Percentiles rank a stretch among this genome's conserved stretches.
Conservation (phyloP, 345 rosid genomes). For the Populus alba region DNA sequence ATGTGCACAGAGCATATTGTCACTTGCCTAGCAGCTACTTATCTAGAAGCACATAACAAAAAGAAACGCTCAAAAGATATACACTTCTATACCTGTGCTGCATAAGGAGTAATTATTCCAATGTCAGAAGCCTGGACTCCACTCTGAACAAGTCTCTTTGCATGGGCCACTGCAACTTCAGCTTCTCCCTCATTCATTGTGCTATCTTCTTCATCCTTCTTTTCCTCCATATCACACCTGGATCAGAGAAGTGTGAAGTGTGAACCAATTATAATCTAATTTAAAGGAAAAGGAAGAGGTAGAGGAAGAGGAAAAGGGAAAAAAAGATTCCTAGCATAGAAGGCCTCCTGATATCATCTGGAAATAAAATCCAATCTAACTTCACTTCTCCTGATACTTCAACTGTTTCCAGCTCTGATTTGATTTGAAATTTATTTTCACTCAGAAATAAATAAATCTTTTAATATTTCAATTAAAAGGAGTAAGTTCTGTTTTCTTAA, state of each 20-base stretch:
- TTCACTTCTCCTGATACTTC: constrained; percentile 1
- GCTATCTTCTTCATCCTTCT: constrained; percentile 98
- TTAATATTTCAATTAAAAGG: background rate
- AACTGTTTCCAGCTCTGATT: background rate
- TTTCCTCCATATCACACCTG: constrained; percentile 97
- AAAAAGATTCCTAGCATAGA: background rate
- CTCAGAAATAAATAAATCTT: background rate
- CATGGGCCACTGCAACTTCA: constrained; percentile 84
- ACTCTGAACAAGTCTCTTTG: constrained; percentile 63
- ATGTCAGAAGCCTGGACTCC: constrained; percentile 83
- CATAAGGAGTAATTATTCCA: constrained; percentile 92
- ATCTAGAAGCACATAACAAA: background rate
- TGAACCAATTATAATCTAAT: background rate
- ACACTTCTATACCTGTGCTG: constrained; percentile 66
- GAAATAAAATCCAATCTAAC: background rate
- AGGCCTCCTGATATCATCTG: background rate
- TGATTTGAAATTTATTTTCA: constrained; percentile 13
- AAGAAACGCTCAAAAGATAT: background rate
- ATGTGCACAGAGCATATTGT: background rate
- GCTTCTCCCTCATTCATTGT: constrained; percentile 95
- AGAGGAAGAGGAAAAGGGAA: no score
- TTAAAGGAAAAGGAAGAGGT: no score
- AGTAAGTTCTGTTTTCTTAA: background rate
- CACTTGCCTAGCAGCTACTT: background rate
- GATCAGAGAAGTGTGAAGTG: constrained; percentile 16